Base-by-base conservation (phyloP, 2,329 filamentous ascomycete species). In the Stemphylium beticola region DNA sequence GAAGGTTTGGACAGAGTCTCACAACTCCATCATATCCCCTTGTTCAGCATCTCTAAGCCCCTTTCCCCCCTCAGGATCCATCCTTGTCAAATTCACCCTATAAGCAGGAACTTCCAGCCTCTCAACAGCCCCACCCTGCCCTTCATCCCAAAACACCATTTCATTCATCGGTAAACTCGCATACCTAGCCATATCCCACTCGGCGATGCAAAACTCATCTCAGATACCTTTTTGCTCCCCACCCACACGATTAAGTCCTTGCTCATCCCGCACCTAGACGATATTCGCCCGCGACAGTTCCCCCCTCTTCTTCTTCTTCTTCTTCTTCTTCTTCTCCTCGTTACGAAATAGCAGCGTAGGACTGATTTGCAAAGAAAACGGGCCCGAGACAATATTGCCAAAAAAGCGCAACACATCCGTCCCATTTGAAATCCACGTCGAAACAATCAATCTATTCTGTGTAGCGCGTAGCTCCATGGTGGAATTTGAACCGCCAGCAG, bases 201-300 rank as follows among this genome's bases (percentile, higher is more conserved):
- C 62, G 0, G 63, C 65, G 3, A 67, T 34, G 48, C 76, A 78
- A 38, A 74, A 76, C 7, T 78, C 75, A 47, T 76, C 69, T 69
- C 65, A 72, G 4, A 73, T 46, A 9, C 36, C 47, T 8, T 56
- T 47, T 24, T 24, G 22, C 22, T 24, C 22, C 4, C 22, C 22
- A 24, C 8, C 3, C 6, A 7, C 22, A 24, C 3, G 2, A 24
- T 24, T 4, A 4, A 7, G 6, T 7, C 22, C 22, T 24, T 4
- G 8, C 3, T 24, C 5, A 14, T 14, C 37, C 6, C 60, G 58
- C 49, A 70, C 59, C 40, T 49, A 58, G 9, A 48, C 52, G 11
- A 61, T 32, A 12, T 69, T 38, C 2, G 72, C 24, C 3, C 74
- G 68, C 75, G 75, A 78, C 24, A 24, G 22, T 24, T 24, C 22